phyloP scores from a whole-genome alignment of 2,329 filamentous ascomycete species.

The Alternaria gaisen region DNA sequence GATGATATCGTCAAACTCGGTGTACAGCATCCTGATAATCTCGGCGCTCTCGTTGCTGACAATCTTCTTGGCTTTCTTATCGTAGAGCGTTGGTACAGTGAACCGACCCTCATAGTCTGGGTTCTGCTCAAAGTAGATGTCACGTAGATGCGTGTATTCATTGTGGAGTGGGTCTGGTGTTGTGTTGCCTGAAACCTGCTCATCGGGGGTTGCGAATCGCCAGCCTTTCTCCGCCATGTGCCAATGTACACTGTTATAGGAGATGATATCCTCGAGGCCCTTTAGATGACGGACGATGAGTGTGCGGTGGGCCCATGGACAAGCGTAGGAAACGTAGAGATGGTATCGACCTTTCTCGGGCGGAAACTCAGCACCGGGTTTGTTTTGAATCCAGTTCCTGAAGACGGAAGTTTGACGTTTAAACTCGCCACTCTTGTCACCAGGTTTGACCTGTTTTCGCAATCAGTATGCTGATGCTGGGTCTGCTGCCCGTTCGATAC shows the following conservation, averaged over 20 bases:
- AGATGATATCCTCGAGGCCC: constrained; percentile 85
- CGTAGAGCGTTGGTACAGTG: constrained; percentile 87
- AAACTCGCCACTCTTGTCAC: constrained; percentile 87
- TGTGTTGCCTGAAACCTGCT: constrained; percentile 64
- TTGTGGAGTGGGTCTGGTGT: constrained; percentile 70
- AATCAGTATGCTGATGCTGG: neutral
- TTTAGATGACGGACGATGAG: constrained; percentile 91
- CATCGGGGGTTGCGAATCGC: constrained; percentile 78
- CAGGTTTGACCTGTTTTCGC: constrained; percentile 43
- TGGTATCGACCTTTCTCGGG: constrained; percentile 92
- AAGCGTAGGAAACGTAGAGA: constrained; percentile 93
- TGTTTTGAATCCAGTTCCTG: constrained; percentile 78
- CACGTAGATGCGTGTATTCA: constrained; percentile 75
- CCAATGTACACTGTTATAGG: constrained; percentile 89
- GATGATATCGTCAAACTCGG: constrained; percentile 74
- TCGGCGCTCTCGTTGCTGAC: constrained; percentile 93
- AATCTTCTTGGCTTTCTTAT: constrained; percentile 77
- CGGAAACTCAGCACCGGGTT: constrained; percentile 77
- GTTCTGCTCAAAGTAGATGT: constrained; percentile 82
- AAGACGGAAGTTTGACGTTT: constrained; percentile 87
- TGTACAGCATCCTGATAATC: constrained; percentile 89
- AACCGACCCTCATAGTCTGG: constrained; percentile 79
- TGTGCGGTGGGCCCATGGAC: constrained; percentile 90
- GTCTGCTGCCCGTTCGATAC: neutral
- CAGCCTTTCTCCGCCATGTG: constrained; percentile 81